Base-by-base conservation (phyloP, 2,329 filamentous ascomycete genomes). In the Akanthomyces muscarius region DNA sequence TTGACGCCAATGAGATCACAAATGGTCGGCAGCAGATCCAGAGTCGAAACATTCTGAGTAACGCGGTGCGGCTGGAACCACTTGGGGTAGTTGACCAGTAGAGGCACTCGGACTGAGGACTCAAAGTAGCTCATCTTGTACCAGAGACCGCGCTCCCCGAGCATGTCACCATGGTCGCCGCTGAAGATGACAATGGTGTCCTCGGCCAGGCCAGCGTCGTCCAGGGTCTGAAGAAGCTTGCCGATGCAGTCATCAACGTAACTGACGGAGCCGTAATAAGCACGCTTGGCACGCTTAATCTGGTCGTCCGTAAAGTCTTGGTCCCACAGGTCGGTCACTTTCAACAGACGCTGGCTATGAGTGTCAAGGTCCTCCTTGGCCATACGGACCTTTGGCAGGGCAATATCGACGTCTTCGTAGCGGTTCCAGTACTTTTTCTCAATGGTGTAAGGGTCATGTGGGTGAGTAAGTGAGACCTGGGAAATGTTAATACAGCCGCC, bases 91-190 rank as follows among this genome's bases (percentile, higher is more conserved):
- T 92, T 89, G 73, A 97, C 84, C 67, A 97, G 81, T 73, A 97
- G 87, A 1, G 93, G 93, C 25, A 97, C 93, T 33, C 93, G 89
- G 52, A 92, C 91, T 14, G 92, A 96, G 47, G 89, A 89, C 82
- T 97, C 93, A 71, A 92, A 97, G 84, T 95, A 97, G 72, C 87
- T 92, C 93, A 97, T 97, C 83, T 97, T 97, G 81, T 97, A 93
- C 93, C 93, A 97, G 53, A 97, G 80, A 6, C 90, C 90, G 60
- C 92, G 88, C 80, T 97, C 93, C 64, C 93, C 93, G 8, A 97
- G 85, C 93, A 97, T 97, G 76, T 97, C 93, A 62, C 93, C 93
- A 72, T 97, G 93, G 73, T 97, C 93, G 51, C 93, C 92, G 64
- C 89, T 93, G 78, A 97, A 97, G 68, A 97, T 87, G 70, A 97